A percentile compares a stretch with the other conserved stretches of the same genome.
Evolutionary conservation across 257 asterid species (phyloP).

Genomic region (Solanum verrucosum): DNA sequence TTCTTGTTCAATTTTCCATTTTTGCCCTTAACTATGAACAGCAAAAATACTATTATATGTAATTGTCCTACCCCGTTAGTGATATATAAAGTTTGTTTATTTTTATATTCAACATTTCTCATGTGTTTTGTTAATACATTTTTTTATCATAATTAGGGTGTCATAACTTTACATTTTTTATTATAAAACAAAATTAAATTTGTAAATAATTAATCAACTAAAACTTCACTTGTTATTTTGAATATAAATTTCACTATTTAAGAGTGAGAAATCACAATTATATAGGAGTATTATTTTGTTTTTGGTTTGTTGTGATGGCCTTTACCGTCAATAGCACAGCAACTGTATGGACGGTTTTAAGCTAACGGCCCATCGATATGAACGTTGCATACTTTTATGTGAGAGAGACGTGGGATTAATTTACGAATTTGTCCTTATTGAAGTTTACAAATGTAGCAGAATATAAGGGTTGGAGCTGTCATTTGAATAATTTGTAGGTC

Average conservation of each 20-base stretch:
- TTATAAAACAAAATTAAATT: no score
- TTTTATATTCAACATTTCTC: no score
- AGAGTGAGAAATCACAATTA: background rate
- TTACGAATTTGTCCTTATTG: conserved; percentile 20
- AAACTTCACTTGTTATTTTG: background rate
- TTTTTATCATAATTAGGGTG: no score
- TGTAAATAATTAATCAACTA: no score
- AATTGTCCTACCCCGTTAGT: no score
- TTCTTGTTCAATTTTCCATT: background rate
- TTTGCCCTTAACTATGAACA: background rate
- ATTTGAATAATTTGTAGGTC: background rate
- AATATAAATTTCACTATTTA: no score
- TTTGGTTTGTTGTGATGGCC: conserved; percentile 10
- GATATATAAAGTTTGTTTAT: no score
- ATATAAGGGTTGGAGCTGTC: background rate
- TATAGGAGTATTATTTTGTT: background rate
- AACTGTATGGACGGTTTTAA: conserved; percentile 23
- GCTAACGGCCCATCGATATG: conserved; percentile 27
- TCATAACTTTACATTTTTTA: no score
- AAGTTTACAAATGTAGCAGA: background rate
- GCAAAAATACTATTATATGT: no score
- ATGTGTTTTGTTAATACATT: no score
- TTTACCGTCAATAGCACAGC: conserved; percentile 14
- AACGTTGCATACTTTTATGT: conserved; percentile 37
- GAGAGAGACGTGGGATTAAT: conserved; percentile 23